Conservation (phyloP, 352 stramenopile genomes). For the Phytopythium montanum region DNA sequence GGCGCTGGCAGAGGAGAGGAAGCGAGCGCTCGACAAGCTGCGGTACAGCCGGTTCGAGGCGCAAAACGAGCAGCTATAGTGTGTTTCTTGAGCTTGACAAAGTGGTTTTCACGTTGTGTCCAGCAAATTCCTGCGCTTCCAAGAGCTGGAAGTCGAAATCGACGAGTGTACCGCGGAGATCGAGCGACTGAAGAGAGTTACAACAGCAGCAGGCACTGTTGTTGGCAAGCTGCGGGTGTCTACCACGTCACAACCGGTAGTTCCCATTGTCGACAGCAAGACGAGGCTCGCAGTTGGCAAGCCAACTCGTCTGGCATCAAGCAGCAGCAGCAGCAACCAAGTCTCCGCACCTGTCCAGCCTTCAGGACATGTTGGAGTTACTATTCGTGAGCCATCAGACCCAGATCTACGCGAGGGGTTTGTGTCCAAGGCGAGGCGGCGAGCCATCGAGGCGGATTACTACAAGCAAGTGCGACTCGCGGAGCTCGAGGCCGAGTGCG, state of each 20-base stretch:
- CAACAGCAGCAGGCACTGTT: slow-evolving; percentile 7
- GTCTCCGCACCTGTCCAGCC: neutral
- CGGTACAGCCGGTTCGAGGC: slow-evolving; percentile 45
- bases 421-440: slow-evolving; percentile 47
- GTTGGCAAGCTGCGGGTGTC: slow-evolving; percentile 50
- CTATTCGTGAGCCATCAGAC: no score
- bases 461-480: slow-evolving; percentile 65
- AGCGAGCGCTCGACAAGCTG: slow-evolving; percentile 46
- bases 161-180: slow-evolving; percentile 60
- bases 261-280: neutral
- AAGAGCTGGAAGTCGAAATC: slow-evolving; percentile 59
- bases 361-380: neutral
- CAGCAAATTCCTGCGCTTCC: slow-evolving; percentile 69
- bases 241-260: neutral
- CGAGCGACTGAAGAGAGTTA: slow-evolving; percentile 31
- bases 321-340: neutral
- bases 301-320: neutral
- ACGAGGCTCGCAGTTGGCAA: neutral
- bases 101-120: neutral
- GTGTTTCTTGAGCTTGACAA: neutral
- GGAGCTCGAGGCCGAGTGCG: slow-evolving; percentile 65
- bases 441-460: slow-evolving; percentile 57
- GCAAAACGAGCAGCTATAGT: neutral
- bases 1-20: slow-evolving; percentile 52
- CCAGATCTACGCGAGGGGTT: slow-evolving; percentile 34